phyloP scores from a whole-genome alignment of 306 rosid genomes.

The Quercus engelmannii region DNA sequence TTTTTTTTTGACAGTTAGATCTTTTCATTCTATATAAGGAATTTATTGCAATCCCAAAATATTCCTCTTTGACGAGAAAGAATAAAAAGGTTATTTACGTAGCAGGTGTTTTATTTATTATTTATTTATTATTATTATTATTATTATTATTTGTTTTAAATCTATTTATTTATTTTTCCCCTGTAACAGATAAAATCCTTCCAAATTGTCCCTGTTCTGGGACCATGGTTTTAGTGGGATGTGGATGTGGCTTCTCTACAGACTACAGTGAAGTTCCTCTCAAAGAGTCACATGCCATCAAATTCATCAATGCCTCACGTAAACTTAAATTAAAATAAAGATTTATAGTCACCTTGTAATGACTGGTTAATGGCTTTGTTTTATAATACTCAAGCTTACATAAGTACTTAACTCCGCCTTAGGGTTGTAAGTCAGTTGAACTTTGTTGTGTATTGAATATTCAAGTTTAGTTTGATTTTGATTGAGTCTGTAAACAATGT shows the following conservation, averaged over 20 bases:
- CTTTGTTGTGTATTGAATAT: too few species aligned
- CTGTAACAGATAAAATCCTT: not conserved
- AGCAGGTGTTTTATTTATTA: not conserved
- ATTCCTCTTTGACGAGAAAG: constrained; percentile 36
- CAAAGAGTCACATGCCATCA: not conserved
- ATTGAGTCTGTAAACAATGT: too few species aligned
- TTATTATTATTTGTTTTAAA: too few species aligned
- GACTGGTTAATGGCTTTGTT: too few species aligned
- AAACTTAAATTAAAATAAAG: not conserved
- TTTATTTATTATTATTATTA: too few species aligned
- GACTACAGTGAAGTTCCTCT: not conserved
- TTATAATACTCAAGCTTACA: too few species aligned
- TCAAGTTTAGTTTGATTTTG: fast-evolving
- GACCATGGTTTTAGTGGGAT: not conserved
- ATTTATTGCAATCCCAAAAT: constrained; percentile 24
- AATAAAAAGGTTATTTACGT: constrained; percentile 4
- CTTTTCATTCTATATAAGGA: not conserved
- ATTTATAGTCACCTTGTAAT: too few species aligned
- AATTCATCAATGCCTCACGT: not conserved
- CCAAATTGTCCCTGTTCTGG: constrained; percentile 8
- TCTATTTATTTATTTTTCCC: too few species aligned
- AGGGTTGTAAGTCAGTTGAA: too few species aligned
- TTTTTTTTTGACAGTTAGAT: too few species aligned
- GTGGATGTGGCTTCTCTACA: not conserved
- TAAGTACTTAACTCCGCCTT: too few species aligned